Evolutionary conservation across 73 alveolate genomes (phyloP).

Genomic region (Breviolum minutum): DNA sequence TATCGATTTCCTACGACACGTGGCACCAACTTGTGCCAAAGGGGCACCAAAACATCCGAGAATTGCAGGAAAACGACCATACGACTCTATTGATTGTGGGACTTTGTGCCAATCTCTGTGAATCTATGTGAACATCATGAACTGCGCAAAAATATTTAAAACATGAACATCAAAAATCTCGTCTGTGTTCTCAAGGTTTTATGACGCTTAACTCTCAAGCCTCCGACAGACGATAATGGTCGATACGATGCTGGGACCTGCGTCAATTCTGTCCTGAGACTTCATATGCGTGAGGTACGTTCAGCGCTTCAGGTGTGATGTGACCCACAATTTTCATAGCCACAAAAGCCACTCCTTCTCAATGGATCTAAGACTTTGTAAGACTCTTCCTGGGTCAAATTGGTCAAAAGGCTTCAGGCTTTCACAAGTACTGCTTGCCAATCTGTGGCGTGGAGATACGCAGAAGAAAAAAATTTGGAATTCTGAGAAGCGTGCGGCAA

Average conservation of each 20-base stretch:
- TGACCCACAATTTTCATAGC: neutral
- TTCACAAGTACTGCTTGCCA: neutral
- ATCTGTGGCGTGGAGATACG: too few species aligned
- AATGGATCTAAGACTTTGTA: constrained; percentile 66
- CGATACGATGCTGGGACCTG: constrained; percentile 53
- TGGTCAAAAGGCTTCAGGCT: neutral
- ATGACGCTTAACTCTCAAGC: neutral
- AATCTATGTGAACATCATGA: too few species aligned
- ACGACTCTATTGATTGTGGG: too few species aligned
- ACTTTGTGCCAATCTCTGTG: too few species aligned
- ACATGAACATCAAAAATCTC: neutral
- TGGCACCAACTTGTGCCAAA: too few species aligned
- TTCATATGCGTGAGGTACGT: neutral
- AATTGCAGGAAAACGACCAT: too few species aligned
- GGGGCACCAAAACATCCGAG: too few species aligned
- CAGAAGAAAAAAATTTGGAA: too few species aligned
- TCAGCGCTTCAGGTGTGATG: too few species aligned
- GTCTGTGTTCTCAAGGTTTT: too few species aligned
- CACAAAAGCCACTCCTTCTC: constrained; percentile 18
- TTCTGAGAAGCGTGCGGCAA: neutral
- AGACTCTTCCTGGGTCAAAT: constrained; percentile 5
- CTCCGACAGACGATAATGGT: constrained; percentile 47
- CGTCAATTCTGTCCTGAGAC: neutral
- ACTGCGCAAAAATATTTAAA: too few species aligned
- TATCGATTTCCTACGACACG: too few species aligned